Percentiles rank a stretch among this genome's conserved stretches.
These are phyloP conservation scores for Secale cereale DNA, from an alignment of 176 grass and related monocot genomes.

Conservation along the genomic window DNA sequence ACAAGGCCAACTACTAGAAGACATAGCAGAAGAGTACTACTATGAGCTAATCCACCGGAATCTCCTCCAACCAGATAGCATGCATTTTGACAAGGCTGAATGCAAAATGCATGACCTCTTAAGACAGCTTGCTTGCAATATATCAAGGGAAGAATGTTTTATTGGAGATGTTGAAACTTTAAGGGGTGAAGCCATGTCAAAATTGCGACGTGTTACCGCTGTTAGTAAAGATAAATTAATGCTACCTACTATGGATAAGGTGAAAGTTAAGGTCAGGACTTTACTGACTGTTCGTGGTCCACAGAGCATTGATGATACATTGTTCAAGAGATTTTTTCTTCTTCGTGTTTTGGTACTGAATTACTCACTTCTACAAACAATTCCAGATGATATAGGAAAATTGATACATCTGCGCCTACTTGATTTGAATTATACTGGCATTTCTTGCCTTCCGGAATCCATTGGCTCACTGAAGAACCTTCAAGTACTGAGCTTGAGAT, in stretches of 20 bases:
- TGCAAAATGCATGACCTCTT: slow-evolving; percentile 38
- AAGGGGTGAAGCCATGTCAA: neutral
- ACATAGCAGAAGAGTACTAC: slow-evolving; percentile 40
- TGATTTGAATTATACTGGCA: neutral
- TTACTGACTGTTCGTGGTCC: neutral
- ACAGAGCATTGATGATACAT: neutral
- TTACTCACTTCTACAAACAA: neutral
- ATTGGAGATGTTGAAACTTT: neutral
- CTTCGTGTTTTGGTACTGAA: slow-evolving; percentile 16
- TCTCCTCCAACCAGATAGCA: neutral
- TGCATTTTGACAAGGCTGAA: fast-evolving
- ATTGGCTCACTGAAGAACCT: slow-evolving; percentile 17
- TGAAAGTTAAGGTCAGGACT: neutral
- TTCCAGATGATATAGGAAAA: neutral
- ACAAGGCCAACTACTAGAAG: slow-evolving; percentile 19
- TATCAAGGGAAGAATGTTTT: slow-evolving; percentile 21
- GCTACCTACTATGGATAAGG: neutral
- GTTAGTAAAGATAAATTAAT: neutral
- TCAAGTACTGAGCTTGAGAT: neutral
- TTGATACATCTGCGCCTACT: neutral
- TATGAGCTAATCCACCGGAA: slow-evolving; percentile 23
- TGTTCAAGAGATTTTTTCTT: neutral
- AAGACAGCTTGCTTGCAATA: slow-evolving; percentile 9
- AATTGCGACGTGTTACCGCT: neutral
- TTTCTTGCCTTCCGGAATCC: neutral